A percentile compares a stretch with the other conserved stretches of the same genome.
Conservation (phyloP, 805 yeast genomes). For the Yueomyces sinensis region DNA sequence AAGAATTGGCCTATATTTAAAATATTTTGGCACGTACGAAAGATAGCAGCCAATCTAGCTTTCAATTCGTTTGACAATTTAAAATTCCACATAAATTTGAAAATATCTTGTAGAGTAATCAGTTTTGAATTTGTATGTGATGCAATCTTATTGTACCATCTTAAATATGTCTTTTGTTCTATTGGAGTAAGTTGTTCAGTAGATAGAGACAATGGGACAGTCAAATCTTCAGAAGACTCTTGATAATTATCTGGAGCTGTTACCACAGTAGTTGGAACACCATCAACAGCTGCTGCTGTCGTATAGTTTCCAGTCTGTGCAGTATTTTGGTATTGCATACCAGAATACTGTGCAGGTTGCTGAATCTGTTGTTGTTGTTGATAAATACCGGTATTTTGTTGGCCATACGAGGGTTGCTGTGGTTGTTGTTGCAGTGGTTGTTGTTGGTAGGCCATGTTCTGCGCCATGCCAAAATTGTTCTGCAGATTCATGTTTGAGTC, state of each 20-base stretch:
- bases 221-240: conserved; percentile 26
- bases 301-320: not conserved
- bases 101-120: conserved; percentile 65
- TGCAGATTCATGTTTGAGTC: too few relatives aligned
- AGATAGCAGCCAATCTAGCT: conserved; percentile 37
- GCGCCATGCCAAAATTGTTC: too few relatives aligned
- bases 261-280: not conserved
- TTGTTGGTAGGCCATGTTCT: too few relatives aligned
- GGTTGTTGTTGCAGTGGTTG: too few relatives aligned
- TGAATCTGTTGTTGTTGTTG: not conserved
- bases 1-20: conserved; percentile 85
- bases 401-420: not conserved
- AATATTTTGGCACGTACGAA: conserved; percentile 37
- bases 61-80: conserved; percentile 40
- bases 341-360: not conserved
- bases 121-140: conserved; percentile 55
- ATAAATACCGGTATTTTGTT: not conserved
- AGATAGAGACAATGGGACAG: conserved; percentile 51
- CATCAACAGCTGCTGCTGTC: not conserved
- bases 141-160: conserved; percentile 86
- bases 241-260: conserved; percentile 3
- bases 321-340: not conserved
- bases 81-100: conserved; percentile 65
- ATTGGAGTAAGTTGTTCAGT: conserved; percentile 57
- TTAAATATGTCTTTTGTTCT: conserved; percentile 72